Evolutionary conservation across 148 eudicot genomes (phyloP).

Genomic region (Salicornia ramosissima): DNA sequence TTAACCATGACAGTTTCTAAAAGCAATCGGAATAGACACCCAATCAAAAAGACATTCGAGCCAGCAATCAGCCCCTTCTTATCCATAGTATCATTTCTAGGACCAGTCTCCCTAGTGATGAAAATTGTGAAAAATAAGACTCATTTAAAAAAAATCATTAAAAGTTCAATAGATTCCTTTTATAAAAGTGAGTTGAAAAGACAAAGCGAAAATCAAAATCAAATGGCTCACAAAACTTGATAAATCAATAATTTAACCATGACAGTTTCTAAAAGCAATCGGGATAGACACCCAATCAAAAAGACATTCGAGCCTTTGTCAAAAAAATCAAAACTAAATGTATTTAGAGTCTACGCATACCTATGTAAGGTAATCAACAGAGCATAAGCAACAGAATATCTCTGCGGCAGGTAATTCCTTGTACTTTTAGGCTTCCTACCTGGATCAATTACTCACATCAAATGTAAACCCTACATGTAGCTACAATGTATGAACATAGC

Average conservation of each 20-base stretch:
- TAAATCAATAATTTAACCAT: neutral
- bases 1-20: neutral
- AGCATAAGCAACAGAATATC: conserved; percentile 87
- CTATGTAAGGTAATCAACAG: conserved; percentile 71
- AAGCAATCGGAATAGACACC: too few relatives aligned
- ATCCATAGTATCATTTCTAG: conserved; percentile 60
- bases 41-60: too few relatives aligned
- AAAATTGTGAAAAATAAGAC: conserved; percentile 7
- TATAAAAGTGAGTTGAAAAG: too few relatives aligned
- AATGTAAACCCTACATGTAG: neutral
- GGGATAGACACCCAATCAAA: too few relatives aligned
- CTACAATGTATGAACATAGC: neutral
- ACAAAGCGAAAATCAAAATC: neutral
- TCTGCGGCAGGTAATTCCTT: conserved; percentile 72
- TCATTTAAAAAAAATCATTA: neutral
- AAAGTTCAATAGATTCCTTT: neutral
- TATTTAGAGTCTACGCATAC: conserved; percentile 26
- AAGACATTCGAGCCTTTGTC: neutral
- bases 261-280: neutral
- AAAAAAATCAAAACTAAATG: neutral
- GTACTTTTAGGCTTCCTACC: conserved; percentile 49
- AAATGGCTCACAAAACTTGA: neutral
- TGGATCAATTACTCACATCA: conserved; percentile 22
- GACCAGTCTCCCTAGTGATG: conserved; percentile 41
- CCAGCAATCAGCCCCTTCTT: conserved; percentile 83